A percentile compares a stretch with the other conserved stretches of the same genome.
Evolutionary conservation across 768 basidiomycete species (phyloP).

Genomic region (Symmetrospora coprosmae): DNA sequence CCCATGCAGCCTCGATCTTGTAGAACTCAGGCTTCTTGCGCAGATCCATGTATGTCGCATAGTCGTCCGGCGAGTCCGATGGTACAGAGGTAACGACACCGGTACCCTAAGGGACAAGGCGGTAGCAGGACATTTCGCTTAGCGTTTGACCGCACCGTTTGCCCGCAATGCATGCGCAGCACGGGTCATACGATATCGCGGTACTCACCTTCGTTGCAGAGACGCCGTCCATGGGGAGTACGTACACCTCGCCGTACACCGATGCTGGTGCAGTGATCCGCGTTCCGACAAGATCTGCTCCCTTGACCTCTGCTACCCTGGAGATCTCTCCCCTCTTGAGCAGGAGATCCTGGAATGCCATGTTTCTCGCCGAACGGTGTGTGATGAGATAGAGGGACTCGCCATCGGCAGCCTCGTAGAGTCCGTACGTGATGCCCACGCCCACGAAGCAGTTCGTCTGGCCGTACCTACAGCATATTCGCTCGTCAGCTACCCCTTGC

Average conservation of each 20-base stretch:
- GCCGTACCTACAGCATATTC: slow-evolving; percentile 54
- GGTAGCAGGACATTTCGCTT: no score
- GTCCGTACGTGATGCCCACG: slow-evolving; percentile 72
- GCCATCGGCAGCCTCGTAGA: slow-evolving; percentile 60
- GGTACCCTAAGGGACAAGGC: slow-evolving; percentile 53
- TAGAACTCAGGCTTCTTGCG: slow-evolving; percentile 94
- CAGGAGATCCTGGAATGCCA: slow-evolving; percentile 84
- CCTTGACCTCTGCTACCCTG: slow-evolving; percentile 63
- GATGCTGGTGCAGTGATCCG: slow-evolving; percentile 77
- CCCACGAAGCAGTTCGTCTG: slow-evolving; percentile 98
- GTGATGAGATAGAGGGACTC: slow-evolving; percentile 76
- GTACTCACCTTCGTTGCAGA: slow-evolving; percentile 73
- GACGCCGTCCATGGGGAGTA: slow-evolving; percentile 97
- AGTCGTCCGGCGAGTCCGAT: slow-evolving; percentile 97
- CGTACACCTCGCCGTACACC: slow-evolving; percentile 71
- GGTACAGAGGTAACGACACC: slow-evolving; percentile 97
- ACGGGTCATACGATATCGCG: no score
- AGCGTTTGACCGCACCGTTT: no score
- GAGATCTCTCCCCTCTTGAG: slow-evolving; percentile 56
- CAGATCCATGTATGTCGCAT: slow-evolving; percentile 70
- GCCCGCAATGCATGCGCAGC: no score
- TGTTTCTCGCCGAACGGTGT: slow-evolving; percentile 81
- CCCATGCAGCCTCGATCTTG: slow-evolving; percentile 83
- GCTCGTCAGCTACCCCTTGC: background rate
- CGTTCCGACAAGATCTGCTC: slow-evolving; percentile 67